Evolutionary conservation across 306 rosid species (phyloP).

Genomic region (Malus sieversii): DNA sequence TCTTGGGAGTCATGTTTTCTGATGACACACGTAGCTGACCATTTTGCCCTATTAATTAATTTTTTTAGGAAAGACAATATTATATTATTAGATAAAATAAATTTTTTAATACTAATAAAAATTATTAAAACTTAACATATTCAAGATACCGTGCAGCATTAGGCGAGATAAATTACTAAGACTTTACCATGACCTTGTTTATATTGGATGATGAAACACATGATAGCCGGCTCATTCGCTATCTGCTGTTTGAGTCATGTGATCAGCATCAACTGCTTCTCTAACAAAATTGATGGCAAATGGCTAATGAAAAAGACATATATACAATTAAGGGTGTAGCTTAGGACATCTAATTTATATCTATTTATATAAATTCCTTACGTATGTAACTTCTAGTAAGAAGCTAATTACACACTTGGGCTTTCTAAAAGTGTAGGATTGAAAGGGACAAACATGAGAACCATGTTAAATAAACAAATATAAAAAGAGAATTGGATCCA

Average conservation of each 20-base stretch:
- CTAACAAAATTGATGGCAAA: neutral
- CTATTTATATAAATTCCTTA: neutral
- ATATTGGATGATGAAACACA: neutral
- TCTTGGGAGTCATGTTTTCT: neutral
- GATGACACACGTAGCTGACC: neutral
- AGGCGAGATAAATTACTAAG: neutral
- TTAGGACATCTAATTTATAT: too few relatives aligned
- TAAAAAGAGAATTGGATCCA: too few relatives aligned
- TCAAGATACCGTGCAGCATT: too few relatives aligned
- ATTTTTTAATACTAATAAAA: rapidly evolving
- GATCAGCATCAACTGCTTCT: neutral
- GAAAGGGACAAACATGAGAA: neutral
- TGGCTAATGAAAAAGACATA: neutral
- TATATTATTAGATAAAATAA: too few relatives aligned
- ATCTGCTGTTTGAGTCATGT: neutral
- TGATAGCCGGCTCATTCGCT: neutral
- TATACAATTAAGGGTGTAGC: neutral
- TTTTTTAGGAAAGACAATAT: too few relatives aligned
- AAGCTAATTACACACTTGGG: neutral
- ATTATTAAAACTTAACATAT: too few relatives aligned
- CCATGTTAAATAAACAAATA: too few relatives aligned
- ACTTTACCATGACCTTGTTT: neutral
- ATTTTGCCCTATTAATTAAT: neutral
- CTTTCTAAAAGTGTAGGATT: neutral
- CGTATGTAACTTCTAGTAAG: neutral